Evolutionary conservation across 2,329 filamentous ascomycete genomes (phyloP).

Genomic region (Pestalotiopsis sp.): DNA sequence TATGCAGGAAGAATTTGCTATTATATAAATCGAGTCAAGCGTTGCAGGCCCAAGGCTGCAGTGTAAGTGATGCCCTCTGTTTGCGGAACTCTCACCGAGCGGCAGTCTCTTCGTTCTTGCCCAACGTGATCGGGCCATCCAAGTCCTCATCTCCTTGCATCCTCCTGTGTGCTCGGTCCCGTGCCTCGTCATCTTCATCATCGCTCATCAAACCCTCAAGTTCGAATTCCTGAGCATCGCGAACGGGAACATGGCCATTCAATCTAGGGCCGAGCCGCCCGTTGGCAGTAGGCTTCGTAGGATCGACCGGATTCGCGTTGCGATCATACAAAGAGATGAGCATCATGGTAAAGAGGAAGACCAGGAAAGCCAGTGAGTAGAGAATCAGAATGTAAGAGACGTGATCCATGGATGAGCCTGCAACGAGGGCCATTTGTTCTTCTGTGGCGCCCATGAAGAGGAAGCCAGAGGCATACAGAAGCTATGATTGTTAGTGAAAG

Average conservation of each 20-base stretch:
- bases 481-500: slow-evolving; percentile 46
- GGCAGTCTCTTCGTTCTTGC: slow-evolving; percentile 44
- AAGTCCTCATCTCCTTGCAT: slow-evolving; percentile 36
- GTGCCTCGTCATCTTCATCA: slow-evolving; percentile 64
- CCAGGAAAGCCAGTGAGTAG: slow-evolving; percentile 84
- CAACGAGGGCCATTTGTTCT: slow-evolving; percentile 86
- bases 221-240: slow-evolving; percentile 91
- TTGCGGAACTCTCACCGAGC: slow-evolving; percentile 21
- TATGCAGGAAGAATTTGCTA: neutral
- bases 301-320: slow-evolving; percentile 37
- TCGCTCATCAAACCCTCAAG: slow-evolving; percentile 88
- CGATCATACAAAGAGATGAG: slow-evolving; percentile 83
- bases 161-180: slow-evolving; percentile 39
- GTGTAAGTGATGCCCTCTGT: neutral
- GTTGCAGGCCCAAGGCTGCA: neutral
- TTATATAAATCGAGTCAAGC: neutral
- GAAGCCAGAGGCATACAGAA: slow-evolving; percentile 90
- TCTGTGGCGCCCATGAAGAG: slow-evolving; percentile 98
- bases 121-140: slow-evolving; percentile 51
- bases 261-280: slow-evolving; percentile 38
- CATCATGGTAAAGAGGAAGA: slow-evolving; percentile 90
- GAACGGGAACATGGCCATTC: slow-evolving; percentile 41
- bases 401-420: slow-evolving; percentile 75
- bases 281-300: slow-evolving; percentile 38
- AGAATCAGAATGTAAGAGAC: slow-evolving; percentile 91